Evolutionary conservation across 2,329 filamentous ascomycete genomes (phyloP), one percentile per base, ranked within the genome.

Genomic region (Fusarium sp.): DNA sequence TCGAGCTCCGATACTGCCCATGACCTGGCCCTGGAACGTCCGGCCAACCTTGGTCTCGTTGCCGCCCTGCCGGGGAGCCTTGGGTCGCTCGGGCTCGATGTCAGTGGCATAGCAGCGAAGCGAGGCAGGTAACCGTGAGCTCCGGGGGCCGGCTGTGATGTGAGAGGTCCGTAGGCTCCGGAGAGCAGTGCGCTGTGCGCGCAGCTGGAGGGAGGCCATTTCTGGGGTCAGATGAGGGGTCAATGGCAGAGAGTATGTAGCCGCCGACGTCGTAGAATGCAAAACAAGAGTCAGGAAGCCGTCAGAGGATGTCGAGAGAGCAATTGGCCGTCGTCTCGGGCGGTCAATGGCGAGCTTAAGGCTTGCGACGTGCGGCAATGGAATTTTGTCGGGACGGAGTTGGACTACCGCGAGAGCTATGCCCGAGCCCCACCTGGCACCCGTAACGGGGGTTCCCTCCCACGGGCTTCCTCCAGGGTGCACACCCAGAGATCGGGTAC

Each of bases 1-100:
- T 68, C 90, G 86, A 64, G 86, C 84, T 60, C 85, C 85, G 59
- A 90, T 89, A 71, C 88, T 90, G 74, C 89, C 87, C 77, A 90
- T 88, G 76, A 91, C 85, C 81, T 91, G 90, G 22, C 89, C 89
- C 76, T 88, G 86, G 78, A 91, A 91, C 5, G 84, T 81, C 56
- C 85, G 75, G 18, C 82, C 84, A 29, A 80, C 77, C 77, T 79
- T 84, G 73, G 80, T 74, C 74, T 85, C 83, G 66, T 84, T 84
- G 47, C 18, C 13, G 63, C 80, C 77, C 69, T 80, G 77, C 20
- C 79, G 74, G 62, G 71, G 77, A 7, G 78, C 64, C 60, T 79
- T 82, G 58, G 80, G 76, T 45, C 78, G 75, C 71, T 82, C 81
- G 13, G 81, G 81, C 69, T 84, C 82, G 33, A 83, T 74, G 11